These are phyloP conservation scores for Atalantia buxifolia DNA, from an alignment of 345 rosid genomes.

Conservation along the genomic window DNA sequence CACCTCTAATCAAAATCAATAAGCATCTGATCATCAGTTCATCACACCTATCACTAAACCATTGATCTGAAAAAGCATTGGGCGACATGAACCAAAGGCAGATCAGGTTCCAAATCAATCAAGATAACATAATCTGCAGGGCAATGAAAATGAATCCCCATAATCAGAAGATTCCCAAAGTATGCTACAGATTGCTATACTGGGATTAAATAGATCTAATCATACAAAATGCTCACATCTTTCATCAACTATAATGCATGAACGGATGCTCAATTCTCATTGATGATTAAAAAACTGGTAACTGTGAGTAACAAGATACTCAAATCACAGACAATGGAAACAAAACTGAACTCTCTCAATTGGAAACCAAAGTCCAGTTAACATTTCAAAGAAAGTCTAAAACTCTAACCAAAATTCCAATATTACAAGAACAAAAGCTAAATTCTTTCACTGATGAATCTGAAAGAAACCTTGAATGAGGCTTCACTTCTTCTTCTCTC, in stretches of 20 bases:
- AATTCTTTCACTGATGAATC: not conserved
- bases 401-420: constrained; percentile 1
- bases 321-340: not conserved
- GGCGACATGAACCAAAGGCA: not conserved
- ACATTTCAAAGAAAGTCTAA: not conserved
- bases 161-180: not conserved
- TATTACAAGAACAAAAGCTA: not conserved
- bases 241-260: too few species aligned
- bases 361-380: not conserved
- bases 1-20: too few species aligned
- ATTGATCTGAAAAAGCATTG: too few species aligned
- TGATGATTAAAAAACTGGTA: too few species aligned
- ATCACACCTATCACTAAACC: too few species aligned
- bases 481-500: constrained; percentile 37
- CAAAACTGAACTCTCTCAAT: not conserved
- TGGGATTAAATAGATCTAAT: not conserved
- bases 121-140: not conserved
- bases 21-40: too few species aligned
- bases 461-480: not conserved
- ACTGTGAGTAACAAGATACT: not conserved
- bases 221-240: too few species aligned
- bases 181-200: not conserved
- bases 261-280: too few species aligned
- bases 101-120: not conserved
- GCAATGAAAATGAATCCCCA: not conserved